Base-by-base conservation (phyloP, 2,329 filamentous ascomycete genomes). In the Trichoderma sp. region DNA sequence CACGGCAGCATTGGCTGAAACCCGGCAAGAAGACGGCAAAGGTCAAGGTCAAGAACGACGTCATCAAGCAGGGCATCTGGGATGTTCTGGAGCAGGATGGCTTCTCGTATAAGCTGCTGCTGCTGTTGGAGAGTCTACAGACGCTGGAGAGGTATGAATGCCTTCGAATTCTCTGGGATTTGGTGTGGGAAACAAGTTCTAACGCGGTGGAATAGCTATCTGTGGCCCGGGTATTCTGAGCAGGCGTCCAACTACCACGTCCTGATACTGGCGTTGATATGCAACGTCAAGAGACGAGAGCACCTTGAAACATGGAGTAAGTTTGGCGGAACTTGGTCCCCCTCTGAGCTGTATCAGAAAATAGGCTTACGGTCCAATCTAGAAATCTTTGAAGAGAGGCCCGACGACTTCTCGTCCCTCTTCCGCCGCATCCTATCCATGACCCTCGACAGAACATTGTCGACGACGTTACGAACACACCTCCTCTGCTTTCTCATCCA, bases 151-250 rank as follows among this genome's bases (percentile, higher is more conserved):
- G 88, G 91, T 93, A 83, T 28, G 67, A 2, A 24, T 53, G 47
- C 5, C 21, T 53, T 53, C 21, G 1, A 24, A 14, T 28, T n/a
- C 6, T 14, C 72, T 6, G 21, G 3, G 5, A 24, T 2, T 15
- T 7, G 26, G 14, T 26, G 8, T 28, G 26, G 2, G 15, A 8
- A 21, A 3, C 15, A 15, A 11, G 32, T 68, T 70, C 79, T 82
- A 72, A 82, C 74, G 36, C 24, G 51, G 66, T 56, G 58, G 72
- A 14, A 73, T 73, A 93, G 93, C 79, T 98, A 97, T 79, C 87
- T 99, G 32, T 99, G 96, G 96, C 96, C 96, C 60, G 93, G 92
- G 66, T 99, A 97, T 80, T 90, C 88, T 14, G 93, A 97, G 74
- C 91, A 96, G 77, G 90, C 94, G 4, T 97, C 95, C 36, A 97